A percentile compares a stretch with the other conserved stretches of the same genome.
These are phyloP conservation scores for Candida cerambycidarum DNA, from an alignment of 805 yeast species.

Conservation along the genomic window DNA sequence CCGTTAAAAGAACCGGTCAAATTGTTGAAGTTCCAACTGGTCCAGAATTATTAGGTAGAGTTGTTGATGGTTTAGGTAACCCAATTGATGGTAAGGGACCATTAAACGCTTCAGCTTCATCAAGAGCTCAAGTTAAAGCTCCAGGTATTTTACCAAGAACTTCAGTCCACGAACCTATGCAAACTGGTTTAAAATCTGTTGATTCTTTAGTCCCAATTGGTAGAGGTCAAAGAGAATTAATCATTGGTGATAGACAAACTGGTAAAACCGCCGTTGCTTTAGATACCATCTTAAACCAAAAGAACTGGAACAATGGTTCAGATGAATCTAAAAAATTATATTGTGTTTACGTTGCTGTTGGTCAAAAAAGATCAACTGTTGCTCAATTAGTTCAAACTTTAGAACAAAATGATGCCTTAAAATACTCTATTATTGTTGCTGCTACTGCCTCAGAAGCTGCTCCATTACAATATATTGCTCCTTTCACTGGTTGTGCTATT, in stretches of 20 bases:
- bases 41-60: conserved; percentile 97
- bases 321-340: conserved; percentile 98
- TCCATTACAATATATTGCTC: conserved; percentile 99
- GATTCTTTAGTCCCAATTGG: conserved; percentile 99
- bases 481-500: conserved; percentile 99
- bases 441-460: conserved; percentile 99
- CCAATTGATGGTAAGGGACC: conserved; percentile 99
- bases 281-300: conserved; percentile 98
- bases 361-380: conserved; percentile 99
- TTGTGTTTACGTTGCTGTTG: conserved; percentile 99
- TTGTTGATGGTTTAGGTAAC: conserved; percentile 98
- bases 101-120: conserved; percentile 74
- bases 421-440: conserved; percentile 96
- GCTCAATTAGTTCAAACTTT: conserved; percentile 99
- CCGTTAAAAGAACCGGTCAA: conserved; percentile 99
- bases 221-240: conserved; percentile 99
- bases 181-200: conserved; percentile 98
- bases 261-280: conserved; percentile 99
- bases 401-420: conserved; percentile 96
- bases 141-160: conserved; percentile 99
- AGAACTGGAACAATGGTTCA: conserved; percentile 94
- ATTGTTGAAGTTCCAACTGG: conserved; percentile 99
- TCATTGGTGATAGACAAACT: conserved; percentile 99
- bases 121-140: conserved; percentile 99
- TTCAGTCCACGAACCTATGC: conserved; percentile 98